Evolutionary conservation across 192 early-diverging fungal species (phyloP), one percentile per base, ranked within the genome.

Genomic region (Backusella luteola): DNA sequence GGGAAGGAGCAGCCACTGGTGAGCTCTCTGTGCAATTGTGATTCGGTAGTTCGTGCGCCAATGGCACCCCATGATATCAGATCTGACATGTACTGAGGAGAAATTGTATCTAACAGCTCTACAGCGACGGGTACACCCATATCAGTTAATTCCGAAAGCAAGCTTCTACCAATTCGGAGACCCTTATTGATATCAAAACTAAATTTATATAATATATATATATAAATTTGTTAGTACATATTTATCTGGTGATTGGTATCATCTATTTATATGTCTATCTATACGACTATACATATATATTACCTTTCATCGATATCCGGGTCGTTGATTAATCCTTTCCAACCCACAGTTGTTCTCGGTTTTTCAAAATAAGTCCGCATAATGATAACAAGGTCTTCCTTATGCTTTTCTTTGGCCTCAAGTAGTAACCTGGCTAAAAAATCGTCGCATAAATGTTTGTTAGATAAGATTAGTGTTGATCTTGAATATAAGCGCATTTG

Each of bases 341-440:
- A 94, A 29, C 93, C 97, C 56, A 98, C 96, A 9, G 97, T 99
- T 4, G 97, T 98, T 75, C 97, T 87, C 66, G 97, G 97, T 87
- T 99, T 99, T 79, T 99, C 97, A 91, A 99, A 98, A 90, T 99
- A 99, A 67, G 94, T 91, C 53, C 97, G 90, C 97, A 99, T 99
- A 74, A 99, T 86, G 76, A 99, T 93, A 41, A 93, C 84, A 76
- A 99, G 77, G 14, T 96, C 94, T 41, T 90, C 89, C 56, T 89
- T 83, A 70, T 92, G 83, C 69, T 86, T 79, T 35, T 93, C 91
- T n/a, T 71, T 69, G 1, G 73, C 73, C 21, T 66, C 38, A 19
- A 75, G 41, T 9, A 81, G 67, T 17, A 52, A 36, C 21, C 72
- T 73, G 56, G 76, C 80, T 81, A 69, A 7, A 69, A 3, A 63